Percentiles rank a stretch among this genome's conserved stretches.
phyloP scores from a whole-genome alignment of 1,139 yeast genomes.

The Hemisphaericaspora xylanilytica region DNA sequence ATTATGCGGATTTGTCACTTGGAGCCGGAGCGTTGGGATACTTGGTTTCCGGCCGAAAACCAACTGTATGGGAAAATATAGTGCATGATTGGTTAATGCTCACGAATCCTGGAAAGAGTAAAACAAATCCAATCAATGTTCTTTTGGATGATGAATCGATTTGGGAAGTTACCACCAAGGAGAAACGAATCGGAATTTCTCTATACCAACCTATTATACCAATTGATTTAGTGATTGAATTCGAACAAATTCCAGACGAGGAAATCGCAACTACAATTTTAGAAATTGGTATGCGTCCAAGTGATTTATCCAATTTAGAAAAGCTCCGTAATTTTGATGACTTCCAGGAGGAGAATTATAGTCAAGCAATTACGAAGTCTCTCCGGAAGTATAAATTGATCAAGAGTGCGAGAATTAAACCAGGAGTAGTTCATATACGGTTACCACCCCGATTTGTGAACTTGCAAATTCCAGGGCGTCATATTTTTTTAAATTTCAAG shows the following conservation, averaged over 20 bases:
- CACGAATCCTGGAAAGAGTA: neutral
- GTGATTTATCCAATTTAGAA: constrained; percentile 9
- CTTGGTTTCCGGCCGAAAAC: constrained; percentile 27
- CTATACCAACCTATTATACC: constrained; percentile 32
- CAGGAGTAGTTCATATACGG: constrained; percentile 27
- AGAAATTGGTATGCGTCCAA: constrained; percentile 34
- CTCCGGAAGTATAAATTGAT: constrained; percentile 27
- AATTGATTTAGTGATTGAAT: constrained; percentile 35
- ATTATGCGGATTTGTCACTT: constrained; percentile 41
- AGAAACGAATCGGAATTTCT: constrained; percentile 38
- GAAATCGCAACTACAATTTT: constrained; percentile 12
- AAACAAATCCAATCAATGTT: constrained; percentile 38
- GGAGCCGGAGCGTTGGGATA: constrained; percentile 46
- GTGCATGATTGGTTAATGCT: neutral
- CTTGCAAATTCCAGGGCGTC: constrained; percentile 32
- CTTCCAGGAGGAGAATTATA: constrained; percentile 5
- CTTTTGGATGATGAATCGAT: constrained; percentile 33
- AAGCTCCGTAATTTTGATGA: constrained; percentile 6
- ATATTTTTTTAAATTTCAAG: constrained; percentile 35
- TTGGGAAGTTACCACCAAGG: constrained; percentile 34
- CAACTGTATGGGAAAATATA: constrained; percentile 29
- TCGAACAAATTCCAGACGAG: constrained; percentile 5
- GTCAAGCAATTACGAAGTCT: neutral
- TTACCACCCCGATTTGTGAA: constrained; percentile 37
- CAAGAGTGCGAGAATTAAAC: constrained; percentile 21